These are phyloP conservation scores for Cryptococcus sp. DNA, from an alignment of 1,284 basidiomycete species.

Conservation along the genomic window DNA sequence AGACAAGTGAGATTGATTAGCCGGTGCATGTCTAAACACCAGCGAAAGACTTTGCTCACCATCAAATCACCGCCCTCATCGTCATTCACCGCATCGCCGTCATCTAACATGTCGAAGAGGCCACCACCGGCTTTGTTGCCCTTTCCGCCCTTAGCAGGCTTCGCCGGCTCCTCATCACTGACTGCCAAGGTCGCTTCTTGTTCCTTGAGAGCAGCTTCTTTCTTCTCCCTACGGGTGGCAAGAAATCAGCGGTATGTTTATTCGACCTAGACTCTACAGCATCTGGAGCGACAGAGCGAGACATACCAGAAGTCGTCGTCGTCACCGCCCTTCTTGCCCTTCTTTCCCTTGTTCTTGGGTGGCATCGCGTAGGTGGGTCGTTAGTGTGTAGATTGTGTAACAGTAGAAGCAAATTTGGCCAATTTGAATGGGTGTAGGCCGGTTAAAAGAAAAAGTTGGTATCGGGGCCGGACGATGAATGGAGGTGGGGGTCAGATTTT, in stretches of 20 bases:
- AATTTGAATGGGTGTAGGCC: background rate
- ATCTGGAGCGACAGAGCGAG: constrained; percentile 3
- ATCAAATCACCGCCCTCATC: constrained; percentile 78
- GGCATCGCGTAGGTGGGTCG: constrained; percentile 60
- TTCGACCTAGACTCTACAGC: background rate
- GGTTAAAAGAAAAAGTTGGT: constrained; percentile 6
- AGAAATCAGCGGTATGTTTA: background rate
- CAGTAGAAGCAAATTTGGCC: background rate
- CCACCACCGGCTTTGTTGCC: constrained; percentile 54
- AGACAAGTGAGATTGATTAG: background rate
- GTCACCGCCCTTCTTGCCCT: constrained; percentile 67
- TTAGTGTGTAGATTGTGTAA: background rate
- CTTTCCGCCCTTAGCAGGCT: constrained; percentile 57
- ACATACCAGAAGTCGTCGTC: constrained; percentile 80
- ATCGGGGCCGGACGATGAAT: background rate
- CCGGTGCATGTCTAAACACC: background rate
- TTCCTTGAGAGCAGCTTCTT: constrained; percentile 41
- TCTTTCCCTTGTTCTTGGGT: constrained; percentile 86
- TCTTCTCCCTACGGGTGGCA: constrained; percentile 40
- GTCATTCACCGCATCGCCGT: constrained; percentile 60
- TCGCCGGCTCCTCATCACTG: constrained; percentile 60
- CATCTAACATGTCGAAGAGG: constrained; percentile 45
- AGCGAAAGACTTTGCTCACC: constrained; percentile 58
- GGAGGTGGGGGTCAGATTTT: background rate
- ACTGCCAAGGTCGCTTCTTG: constrained; percentile 3